A percentile compares a stretch with the other conserved stretches of the same genome.
Conservation (phyloP, 2,329 filamentous ascomycete genomes). For the Colletotrichum camelliae region DNA sequence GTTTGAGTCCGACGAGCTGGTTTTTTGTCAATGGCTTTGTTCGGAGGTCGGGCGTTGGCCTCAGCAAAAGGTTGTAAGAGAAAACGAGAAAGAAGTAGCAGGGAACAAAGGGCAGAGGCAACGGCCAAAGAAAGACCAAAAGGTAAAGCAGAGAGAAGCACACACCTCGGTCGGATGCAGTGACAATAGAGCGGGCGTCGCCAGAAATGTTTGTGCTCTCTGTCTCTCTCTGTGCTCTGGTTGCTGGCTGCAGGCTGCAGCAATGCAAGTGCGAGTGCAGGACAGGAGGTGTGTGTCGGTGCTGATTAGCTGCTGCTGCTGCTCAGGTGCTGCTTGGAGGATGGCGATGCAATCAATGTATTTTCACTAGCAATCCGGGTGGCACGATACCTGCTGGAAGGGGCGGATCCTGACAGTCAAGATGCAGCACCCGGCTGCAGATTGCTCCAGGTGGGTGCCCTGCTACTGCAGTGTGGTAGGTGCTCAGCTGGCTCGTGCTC, state of each 20-base stretch:
- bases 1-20: constrained; percentile 6
- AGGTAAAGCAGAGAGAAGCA: background rate
- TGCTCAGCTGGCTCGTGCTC: constrained; percentile 1
- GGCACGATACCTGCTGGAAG: background rate
- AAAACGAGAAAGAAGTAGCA: background rate
- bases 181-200: background rate
- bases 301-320: background rate
- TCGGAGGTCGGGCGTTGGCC: background rate
- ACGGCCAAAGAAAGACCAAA: background rate
- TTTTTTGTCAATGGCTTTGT: background rate
- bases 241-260: background rate
- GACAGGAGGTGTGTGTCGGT: background rate
- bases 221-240: background rate
- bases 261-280: background rate
- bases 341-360: background rate
- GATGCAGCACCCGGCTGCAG: background rate
- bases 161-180: background rate
- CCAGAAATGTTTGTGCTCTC: background rate
- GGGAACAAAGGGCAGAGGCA: background rate
- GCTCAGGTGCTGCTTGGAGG: background rate
- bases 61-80: background rate
- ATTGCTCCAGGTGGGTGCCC: background rate
- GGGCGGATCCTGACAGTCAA: background rate
- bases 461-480: background rate
- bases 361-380: background rate